phyloP scores from a whole-genome alignment of 2,329 filamentous ascomycete genomes.

The Aspergillus amoenus region DNA sequence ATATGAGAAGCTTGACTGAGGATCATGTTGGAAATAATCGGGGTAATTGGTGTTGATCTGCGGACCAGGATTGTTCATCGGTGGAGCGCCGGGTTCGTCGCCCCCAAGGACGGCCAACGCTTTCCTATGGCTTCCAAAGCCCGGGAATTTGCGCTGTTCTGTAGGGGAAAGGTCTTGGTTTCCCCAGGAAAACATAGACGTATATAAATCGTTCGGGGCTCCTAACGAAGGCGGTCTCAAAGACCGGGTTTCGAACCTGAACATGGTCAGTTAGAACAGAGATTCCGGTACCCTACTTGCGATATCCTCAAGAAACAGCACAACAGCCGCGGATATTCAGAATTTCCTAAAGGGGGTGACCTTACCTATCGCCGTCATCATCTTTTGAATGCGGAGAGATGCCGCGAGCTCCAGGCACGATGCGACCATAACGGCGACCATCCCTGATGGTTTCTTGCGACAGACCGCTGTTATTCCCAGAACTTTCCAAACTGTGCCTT shows the following conservation, averaged over 20 bases:
- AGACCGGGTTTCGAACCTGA: slow-evolving; percentile 24
- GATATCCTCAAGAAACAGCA: background rate
- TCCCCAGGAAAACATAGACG: slow-evolving; percentile 34
- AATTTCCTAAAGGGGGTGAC: background rate
- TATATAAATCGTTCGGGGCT: slow-evolving; percentile 28
- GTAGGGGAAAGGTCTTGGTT: slow-evolving; percentile 40
- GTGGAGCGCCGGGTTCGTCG: slow-evolving; percentile 26
- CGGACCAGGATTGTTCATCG: slow-evolving; percentile 21
- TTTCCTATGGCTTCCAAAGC: slow-evolving; percentile 37
- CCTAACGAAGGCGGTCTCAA: slow-evolving; percentile 19
- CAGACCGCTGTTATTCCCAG: slow-evolving; percentile 37
- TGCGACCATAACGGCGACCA: slow-evolving; percentile 22
- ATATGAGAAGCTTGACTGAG: slow-evolving; percentile 33
- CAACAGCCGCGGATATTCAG: background rate
- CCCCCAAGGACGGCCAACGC: slow-evolving; percentile 31
- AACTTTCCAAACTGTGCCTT: slow-evolving; percentile 43
- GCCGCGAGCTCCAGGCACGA: slow-evolving; percentile 26
- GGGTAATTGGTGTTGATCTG: slow-evolving; percentile 22
- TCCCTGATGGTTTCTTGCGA: slow-evolving; percentile 43
- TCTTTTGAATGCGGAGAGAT: slow-evolving; percentile 27
- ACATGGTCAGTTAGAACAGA: slow-evolving; percentile 12
- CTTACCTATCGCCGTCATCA: slow-evolving; percentile 35
- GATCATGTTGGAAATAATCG: slow-evolving; percentile 23
- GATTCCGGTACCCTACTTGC: background rate
- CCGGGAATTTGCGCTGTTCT: slow-evolving; percentile 34